Base-by-base conservation (phyloP, 2,329 filamentous ascomycete species). In the Alternaria metachromatica region DNA sequence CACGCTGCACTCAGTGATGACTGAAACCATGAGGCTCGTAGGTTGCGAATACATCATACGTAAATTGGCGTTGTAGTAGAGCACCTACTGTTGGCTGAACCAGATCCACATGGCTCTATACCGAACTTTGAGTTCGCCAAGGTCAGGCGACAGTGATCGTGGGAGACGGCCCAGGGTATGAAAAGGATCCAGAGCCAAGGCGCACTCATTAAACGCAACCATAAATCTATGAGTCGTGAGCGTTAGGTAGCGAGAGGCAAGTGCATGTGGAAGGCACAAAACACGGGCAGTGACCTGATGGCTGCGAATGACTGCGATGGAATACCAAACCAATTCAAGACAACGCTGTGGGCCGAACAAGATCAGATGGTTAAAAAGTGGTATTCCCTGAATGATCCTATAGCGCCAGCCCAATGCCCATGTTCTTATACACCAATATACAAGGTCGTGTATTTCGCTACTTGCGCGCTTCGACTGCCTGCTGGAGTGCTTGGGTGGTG, bases 391-490 rank as follows among this genome's bases (percentile, higher is more conserved):
- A 64, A 67, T 54, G 49, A 63, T 62, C 60, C 72, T 63, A 62
- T 61, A 65, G 72, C 73, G 73, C 73, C 73, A 66, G 55, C 67
- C 72, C 72, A 73, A 76, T 74, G 72, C 73, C 37, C 49, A 65
- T 68, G 63, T 60, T 70, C 58, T 69, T 64, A 58, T 73, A 74
- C 72, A 76, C 58, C 65, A 68, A 67, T 72, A 55, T 72, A 73
- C 70, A 74, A 48, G 55, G 23, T 25, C 53, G 13, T 21, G 49
- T 37, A 23, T n/a, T 21, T 26, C 41, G 23, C 57, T 71, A 73
- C 63, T 78, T 78, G 50, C 68, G 68, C 23, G 72, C 75, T 25
- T 72, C 73, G 15, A 77, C 63, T 20, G 75, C 76, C 61, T 77
- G 72, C 62, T 74, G 71, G 23, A 78, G 72, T 55, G 70, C 72